Percentiles rank a stretch among this genome's conserved stretches.
phyloP scores from a whole-genome alignment of 1,284 basidiomycete species.

The Thecaphora frezii region DNA sequence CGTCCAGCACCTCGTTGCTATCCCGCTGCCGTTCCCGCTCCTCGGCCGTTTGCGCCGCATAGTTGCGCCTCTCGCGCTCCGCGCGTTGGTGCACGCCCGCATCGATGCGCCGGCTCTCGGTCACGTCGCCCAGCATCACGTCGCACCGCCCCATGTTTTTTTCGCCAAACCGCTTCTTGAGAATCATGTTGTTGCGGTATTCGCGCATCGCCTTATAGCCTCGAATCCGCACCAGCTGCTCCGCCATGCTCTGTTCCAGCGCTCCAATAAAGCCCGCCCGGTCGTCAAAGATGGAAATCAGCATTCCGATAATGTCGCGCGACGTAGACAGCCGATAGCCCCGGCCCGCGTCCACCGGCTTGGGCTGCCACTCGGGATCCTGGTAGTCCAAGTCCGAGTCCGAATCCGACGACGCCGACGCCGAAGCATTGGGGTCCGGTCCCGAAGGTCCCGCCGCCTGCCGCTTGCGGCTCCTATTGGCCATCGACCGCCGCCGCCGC shows the following conservation, averaged over 20 bases:
- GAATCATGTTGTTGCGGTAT: conserved; percentile 54
- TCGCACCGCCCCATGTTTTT: conserved; percentile 52
- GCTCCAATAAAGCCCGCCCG: conserved; percentile 50
- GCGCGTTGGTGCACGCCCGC: conserved; percentile 25
- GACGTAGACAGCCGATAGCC: conserved; percentile 47
- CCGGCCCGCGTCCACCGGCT: conserved; percentile 42
- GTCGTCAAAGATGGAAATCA: conserved; percentile 57
- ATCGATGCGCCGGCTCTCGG: conserved; percentile 40
- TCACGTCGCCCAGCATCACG: conserved; percentile 56
- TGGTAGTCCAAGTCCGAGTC: conserved; percentile 40
- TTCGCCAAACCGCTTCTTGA: conserved; percentile 55
- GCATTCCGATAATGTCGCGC: conserved; percentile 53
- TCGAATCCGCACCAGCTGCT: conserved; percentile 47
- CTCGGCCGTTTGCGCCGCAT: background rate
- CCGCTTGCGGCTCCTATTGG: background rate
- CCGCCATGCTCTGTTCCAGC: conserved; percentile 52
- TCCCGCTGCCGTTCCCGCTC: background rate
- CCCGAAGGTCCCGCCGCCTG: no score
- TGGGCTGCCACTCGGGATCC: conserved; percentile 43
- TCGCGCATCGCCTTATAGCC: conserved; percentile 44
- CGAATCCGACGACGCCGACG: conserved; percentile 9
- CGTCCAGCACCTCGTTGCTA: background rate
- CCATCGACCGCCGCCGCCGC: conserved; percentile 14
- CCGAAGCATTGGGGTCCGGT: background rate
- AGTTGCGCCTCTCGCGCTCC: background rate